phyloP scores from a whole-genome alignment of 225 moss, liverwort and hornwort genomes.

The Marchantia paleacea region DNA sequence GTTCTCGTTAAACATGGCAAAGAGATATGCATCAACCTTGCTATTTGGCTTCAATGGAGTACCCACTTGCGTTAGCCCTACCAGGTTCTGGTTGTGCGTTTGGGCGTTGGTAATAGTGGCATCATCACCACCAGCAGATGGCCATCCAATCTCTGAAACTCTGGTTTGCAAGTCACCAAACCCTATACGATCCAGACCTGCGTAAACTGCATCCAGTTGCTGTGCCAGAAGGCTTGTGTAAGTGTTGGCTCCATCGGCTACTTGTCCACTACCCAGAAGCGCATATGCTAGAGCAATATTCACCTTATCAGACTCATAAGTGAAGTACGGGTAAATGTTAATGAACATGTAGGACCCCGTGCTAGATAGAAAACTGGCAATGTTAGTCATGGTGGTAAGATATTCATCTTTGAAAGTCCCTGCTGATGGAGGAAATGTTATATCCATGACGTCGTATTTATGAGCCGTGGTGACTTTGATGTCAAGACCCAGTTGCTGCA shows the following conservation, averaged over 20 bases:
- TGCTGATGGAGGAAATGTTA: conserved; percentile 47
- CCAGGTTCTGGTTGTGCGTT: conserved; percentile 45
- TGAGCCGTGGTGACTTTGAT: conserved; percentile 55
- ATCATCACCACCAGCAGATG: conserved; percentile 41
- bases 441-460: conserved; percentile 43
- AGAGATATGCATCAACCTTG: conserved; percentile 53
- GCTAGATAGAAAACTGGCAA: conserved; percentile 39
- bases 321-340: conserved; percentile 63
- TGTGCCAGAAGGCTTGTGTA: conserved; percentile 50
- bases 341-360: conserved; percentile 39
- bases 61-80: conserved; percentile 10
- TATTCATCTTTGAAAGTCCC: conserved; percentile 20
- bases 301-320: conserved; percentile 33
- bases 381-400: conserved; percentile 2
- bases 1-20: conserved; percentile 66
- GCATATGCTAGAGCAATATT: conserved; percentile 30
- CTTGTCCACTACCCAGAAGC: conserved; percentile 39
- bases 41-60: conserved; percentile 51
- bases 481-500: conserved; percentile 29
- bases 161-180: conserved; percentile 39
- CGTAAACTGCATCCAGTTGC: conserved; percentile 52
- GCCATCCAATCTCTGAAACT: conserved; percentile 60
- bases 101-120: conserved; percentile 49
- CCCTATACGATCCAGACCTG: conserved; percentile 38
- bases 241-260: conserved; percentile 17